Conservation (phyloP, 495 filamentous ascomycete genomes). For the Oleoguttula mirabilis region DNA sequence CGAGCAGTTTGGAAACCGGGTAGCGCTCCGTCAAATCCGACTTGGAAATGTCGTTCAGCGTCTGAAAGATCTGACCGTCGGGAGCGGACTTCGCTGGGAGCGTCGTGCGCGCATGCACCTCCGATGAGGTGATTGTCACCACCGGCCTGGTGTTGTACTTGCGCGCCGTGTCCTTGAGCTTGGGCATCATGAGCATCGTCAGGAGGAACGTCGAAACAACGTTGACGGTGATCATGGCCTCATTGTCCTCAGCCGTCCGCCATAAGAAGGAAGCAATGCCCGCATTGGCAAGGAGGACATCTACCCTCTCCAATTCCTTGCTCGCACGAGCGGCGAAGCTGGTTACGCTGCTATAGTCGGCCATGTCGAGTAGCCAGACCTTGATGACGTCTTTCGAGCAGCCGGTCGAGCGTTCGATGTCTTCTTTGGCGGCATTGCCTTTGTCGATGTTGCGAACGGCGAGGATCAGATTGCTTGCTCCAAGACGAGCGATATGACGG, state of each 20-base stretch:
- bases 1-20: slow-evolving; percentile 25
- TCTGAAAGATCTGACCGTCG: slow-evolving; percentile 22
- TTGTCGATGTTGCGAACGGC: slow-evolving; percentile 30
- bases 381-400: slow-evolving; percentile 33
- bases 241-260: slow-evolving; percentile 29
- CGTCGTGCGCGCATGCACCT: slow-evolving; percentile 21
- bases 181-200: slow-evolving; percentile 32
- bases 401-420: slow-evolving; percentile 37
- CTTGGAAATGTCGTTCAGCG: slow-evolving; percentile 20
- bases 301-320: slow-evolving; percentile 28
- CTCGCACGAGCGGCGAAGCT: slow-evolving; percentile 35
- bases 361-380: slow-evolving; percentile 46
- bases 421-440: slow-evolving; percentile 34
- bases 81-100: slow-evolving; percentile 16
- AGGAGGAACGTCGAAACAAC: slow-evolving; percentile 41
- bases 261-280: too few species aligned
- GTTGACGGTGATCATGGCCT: slow-evolving; percentile 36
- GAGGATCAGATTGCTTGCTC: slow-evolving; percentile 27
- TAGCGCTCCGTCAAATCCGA: slow-evolving; percentile 27
- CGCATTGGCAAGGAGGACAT: slow-evolving; percentile 38
- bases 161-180: slow-evolving; percentile 23
- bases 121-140: slow-evolving; percentile 25
- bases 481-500: slow-evolving; percentile 23
- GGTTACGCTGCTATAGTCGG: slow-evolving; percentile 37
- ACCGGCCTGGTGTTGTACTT: slow-evolving; percentile 22